These are phyloP conservation scores for Cokeromyces recurvatus DNA, from an alignment of 371 early-diverging fungal species.

Conservation along the genomic window DNA sequence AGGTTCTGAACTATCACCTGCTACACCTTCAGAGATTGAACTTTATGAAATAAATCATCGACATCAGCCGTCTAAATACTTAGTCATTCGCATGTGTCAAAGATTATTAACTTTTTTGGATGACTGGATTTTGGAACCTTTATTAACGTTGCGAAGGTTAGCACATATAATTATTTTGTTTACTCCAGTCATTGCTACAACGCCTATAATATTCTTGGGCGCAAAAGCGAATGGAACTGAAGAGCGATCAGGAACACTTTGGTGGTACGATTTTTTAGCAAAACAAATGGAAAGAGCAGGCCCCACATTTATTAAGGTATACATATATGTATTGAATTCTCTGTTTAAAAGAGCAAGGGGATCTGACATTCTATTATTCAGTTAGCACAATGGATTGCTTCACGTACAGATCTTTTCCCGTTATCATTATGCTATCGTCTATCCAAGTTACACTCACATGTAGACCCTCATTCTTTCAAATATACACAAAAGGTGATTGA, in stretches of 20 bases:
- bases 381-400: slow-evolving; percentile 96
- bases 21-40: slow-evolving; percentile 31
- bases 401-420: slow-evolving; percentile 89
- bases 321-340: neutral
- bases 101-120: slow-evolving; percentile 33
- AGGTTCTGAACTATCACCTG: neutral
- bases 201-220: slow-evolving; percentile 57
- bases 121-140: slow-evolving; percentile 53
- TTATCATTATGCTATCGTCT: slow-evolving; percentile 71
- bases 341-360: neutral
- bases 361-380: slow-evolving; percentile 22
- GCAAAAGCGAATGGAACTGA: slow-evolving; percentile 44
- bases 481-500: slow-evolving; percentile 63
- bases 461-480: slow-evolving; percentile 71
- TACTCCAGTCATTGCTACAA: slow-evolving; percentile 55
- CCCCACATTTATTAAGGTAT: slow-evolving; percentile 90
- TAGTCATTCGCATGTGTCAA: slow-evolving; percentile 17
- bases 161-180: slow-evolving; percentile 57
- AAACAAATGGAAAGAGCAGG: slow-evolving; percentile 82
- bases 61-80: slow-evolving; percentile 10
- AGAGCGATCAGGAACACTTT: slow-evolving; percentile 53
- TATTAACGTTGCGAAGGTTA: slow-evolving; percentile 53
- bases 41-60: neutral
- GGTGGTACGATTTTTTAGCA: slow-evolving; percentile 83
- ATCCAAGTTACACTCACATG: slow-evolving; percentile 78